phyloP scores from a whole-genome alignment of 2,329 filamentous ascomycete genomes.

The Aspergillus neoniger region DNA sequence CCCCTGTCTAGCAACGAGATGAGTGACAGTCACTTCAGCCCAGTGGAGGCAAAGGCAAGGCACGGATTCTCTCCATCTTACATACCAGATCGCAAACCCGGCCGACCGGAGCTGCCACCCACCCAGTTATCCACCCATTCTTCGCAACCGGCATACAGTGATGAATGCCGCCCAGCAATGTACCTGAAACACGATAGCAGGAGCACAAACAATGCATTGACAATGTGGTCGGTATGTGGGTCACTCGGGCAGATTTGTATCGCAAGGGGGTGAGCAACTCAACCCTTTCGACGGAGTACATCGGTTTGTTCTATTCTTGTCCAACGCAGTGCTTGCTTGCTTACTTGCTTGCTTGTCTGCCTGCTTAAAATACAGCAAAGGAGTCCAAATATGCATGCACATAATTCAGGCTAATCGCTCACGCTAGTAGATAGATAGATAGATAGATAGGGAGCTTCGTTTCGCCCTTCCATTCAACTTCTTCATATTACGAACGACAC shows the following conservation, averaged over 20 bases:
- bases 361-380: background rate
- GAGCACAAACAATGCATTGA: constrained; percentile 7
- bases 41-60: background rate
- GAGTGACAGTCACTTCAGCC: background rate
- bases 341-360: background rate
- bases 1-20: background rate
- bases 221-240: constrained; percentile 8
- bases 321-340: background rate
- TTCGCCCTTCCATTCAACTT: background rate
- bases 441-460: too few species aligned
- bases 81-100: constrained; percentile 3
- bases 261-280: background rate
- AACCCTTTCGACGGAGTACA: too few species aligned
- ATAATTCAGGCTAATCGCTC: background rate
- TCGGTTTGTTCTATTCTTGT: background rate
- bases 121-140: background rate
- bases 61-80: background rate
- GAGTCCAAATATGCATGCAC: background rate
- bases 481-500: background rate
- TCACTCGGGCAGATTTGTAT: background rate
- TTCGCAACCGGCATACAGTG: background rate
- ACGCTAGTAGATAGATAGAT: background rate
- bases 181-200: constrained; percentile 13
- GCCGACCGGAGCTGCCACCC: constrained; percentile 2
- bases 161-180: constrained; percentile 11